Conservation (phyloP, 2,329 filamentous ascomycete species). For the Diaporthe capsici region DNA sequence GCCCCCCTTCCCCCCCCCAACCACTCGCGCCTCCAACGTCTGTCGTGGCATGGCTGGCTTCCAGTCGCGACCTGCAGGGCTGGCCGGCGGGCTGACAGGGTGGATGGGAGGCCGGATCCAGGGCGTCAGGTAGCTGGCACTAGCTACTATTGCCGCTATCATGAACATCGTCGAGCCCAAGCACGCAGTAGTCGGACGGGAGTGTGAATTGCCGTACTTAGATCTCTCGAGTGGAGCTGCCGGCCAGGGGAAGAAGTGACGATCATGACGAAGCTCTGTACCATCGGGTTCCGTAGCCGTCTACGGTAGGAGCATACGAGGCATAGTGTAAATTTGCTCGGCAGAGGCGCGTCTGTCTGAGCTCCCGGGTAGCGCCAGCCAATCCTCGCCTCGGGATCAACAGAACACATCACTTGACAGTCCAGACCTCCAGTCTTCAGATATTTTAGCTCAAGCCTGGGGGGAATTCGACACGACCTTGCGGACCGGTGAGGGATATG, state of each 20-base stretch:
- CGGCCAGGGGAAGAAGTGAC: background rate
- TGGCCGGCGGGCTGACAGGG: too few relatives aligned
- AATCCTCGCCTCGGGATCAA: slow-evolving; percentile 19
- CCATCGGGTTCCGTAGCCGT: background rate
- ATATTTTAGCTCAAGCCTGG: background rate
- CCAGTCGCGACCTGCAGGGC: background rate
- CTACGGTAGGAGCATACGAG: background rate
- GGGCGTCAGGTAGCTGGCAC: background rate
- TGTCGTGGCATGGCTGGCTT: slow-evolving; percentile 24
- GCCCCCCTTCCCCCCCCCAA: too few relatives aligned
- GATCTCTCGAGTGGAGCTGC: background rate
- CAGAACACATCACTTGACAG: slow-evolving; percentile 5
- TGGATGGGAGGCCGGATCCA: background rate
- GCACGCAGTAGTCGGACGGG: background rate
- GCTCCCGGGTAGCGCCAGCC: slow-evolving; percentile 2
- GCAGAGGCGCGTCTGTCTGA: slow-evolving; percentile 19
- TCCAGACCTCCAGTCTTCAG: background rate
- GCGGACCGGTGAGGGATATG: slow-evolving; percentile 17
- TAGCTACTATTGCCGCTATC: background rate
- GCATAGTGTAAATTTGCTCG: background rate
- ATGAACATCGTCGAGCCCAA: background rate
- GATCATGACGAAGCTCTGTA: slow-evolving; percentile 17
- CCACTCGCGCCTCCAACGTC: background rate
- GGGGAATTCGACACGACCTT: background rate
- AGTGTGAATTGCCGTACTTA: background rate